These are phyloP conservation scores for Malus orientalis DNA, from an alignment of 306 rosid genomes.

Conservation along the genomic window DNA sequence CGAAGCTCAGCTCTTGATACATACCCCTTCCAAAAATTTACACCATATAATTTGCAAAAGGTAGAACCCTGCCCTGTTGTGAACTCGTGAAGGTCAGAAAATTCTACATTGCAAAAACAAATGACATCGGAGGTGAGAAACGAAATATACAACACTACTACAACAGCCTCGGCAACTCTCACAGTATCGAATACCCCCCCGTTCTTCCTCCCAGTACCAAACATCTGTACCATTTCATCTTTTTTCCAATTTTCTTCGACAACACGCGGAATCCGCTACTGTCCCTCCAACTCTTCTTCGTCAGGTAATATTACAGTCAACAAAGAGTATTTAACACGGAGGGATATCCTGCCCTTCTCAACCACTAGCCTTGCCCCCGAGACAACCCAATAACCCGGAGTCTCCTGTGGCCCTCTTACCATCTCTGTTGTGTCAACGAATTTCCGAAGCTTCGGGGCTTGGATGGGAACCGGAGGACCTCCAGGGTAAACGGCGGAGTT, in stretches of 20 bases:
- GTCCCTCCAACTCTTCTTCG: conserved; percentile 58
- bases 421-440: conserved; percentile 91
- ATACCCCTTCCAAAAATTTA: neutral
- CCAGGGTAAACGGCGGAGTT: conserved; percentile 93
- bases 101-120: neutral
- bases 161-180: neutral
- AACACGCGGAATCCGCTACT: conserved; percentile 26
- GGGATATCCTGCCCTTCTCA: conserved; percentile 81
- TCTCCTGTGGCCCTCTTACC: conserved; percentile 89
- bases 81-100: neutral
- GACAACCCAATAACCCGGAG: conserved; percentile 96
- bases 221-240: neutral
- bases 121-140: neutral
- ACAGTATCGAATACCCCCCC: neutral
- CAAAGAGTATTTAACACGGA: conserved; percentile 75
- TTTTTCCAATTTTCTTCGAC: neutral
- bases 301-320: conserved; percentile 64
- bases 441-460: conserved; percentile 79
- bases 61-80: neutral
- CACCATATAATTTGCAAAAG: neutral
- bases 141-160: neutral
- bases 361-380: conserved; percentile 88
- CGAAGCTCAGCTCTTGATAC: neutral
- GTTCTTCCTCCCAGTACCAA: neutral
- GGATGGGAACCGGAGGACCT: conserved; percentile 93